phyloP scores from a whole-genome alignment of 73 alveolate genomes.

The Paramecium sexaurelia region DNA sequence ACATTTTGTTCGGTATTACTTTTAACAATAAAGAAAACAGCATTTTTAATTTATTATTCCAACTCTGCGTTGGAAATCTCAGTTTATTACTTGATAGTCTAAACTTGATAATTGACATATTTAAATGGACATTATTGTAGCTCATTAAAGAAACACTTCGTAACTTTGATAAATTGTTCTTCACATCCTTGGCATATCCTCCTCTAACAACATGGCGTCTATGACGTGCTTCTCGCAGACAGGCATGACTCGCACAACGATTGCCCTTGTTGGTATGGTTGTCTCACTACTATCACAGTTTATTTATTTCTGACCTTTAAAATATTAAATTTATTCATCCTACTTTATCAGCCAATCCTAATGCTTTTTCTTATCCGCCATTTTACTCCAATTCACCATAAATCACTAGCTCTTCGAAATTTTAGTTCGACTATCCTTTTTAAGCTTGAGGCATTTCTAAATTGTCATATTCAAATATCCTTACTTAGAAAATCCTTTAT shows the following conservation, averaged over 20 bases:
- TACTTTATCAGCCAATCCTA: slow-evolving; percentile 44
- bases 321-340: neutral
- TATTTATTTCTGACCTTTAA: neutral
- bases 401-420: neutral
- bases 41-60: slow-evolving; percentile 22
- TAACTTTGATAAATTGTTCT: slow-evolving; percentile 24
- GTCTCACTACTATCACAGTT: slow-evolving; percentile 26
- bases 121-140: slow-evolving; percentile 31
- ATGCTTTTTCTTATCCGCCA: neutral
- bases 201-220: slow-evolving; percentile 41
- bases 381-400: neutral
- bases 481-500: slow-evolving; percentile 36
- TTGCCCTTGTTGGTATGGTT: neutral
- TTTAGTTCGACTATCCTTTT: neutral
- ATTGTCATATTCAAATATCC: neutral
- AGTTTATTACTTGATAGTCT: slow-evolving; percentile 41
- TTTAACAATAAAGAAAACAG: slow-evolving; percentile 49
- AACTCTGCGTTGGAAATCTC: slow-evolving; percentile 11
- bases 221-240: neutral
- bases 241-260: slow-evolving; percentile 4
- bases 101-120: slow-evolving; percentile 23
- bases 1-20: slow-evolving; percentile 47
- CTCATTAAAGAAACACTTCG: slow-evolving; percentile 41
- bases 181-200: slow-evolving; percentile 32
- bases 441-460: neutral